Evolutionary conservation across 768 basidiomycete genomes (phyloP).

Genomic region (Hypsizygus marmoreus): DNA sequence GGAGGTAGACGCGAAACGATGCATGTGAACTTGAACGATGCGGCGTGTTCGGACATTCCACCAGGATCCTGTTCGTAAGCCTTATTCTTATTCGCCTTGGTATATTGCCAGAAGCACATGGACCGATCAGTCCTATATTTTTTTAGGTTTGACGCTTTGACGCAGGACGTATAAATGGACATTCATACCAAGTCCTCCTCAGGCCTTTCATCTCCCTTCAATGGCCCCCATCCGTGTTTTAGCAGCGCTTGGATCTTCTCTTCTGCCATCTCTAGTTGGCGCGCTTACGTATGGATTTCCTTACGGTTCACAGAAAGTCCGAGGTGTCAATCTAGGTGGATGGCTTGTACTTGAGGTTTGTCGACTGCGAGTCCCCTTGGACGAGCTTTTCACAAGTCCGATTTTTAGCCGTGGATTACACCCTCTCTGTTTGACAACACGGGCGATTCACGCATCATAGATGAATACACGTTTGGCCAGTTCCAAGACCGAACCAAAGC

Average conservation of each 20-base stretch:
- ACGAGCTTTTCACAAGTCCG: conserved; percentile 11
- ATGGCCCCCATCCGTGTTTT: conserved; percentile 17
- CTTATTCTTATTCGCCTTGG: conserved; percentile 14
- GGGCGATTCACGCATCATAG: conserved; percentile 57
- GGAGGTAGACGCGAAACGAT: background rate
- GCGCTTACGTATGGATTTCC: conserved; percentile 60
- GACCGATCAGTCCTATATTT: conserved; percentile 16
- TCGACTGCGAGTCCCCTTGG: conserved; percentile 1
- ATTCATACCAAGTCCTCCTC: background rate
- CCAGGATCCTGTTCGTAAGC: conserved; percentile 1
- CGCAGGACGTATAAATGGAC: conserved; percentile 14
- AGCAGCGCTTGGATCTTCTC: conserved; percentile 28
- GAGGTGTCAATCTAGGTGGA: conserved; percentile 82
- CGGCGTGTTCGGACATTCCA: background rate
- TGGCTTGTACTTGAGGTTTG: conserved; percentile 51
- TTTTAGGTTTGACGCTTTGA: conserved; percentile 4
- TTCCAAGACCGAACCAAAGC: conserved; percentile 57
- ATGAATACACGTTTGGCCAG: conserved; percentile 80
- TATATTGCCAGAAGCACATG: conserved; percentile 22
- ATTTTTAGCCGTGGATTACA: conserved; percentile 72
- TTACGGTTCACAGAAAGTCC: conserved; percentile 72
- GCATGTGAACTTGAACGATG: conserved; percentile 12
- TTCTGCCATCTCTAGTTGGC: conserved; percentile 28
- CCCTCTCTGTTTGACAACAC: conserved; percentile 76
- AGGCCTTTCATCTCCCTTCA: conserved; percentile 6